A percentile compares a stretch with the other conserved stretches of the same genome.
Evolutionary conservation across 1,284 basidiomycete genomes (phyloP).

Genomic region (Schizophyllum commune): DNA sequence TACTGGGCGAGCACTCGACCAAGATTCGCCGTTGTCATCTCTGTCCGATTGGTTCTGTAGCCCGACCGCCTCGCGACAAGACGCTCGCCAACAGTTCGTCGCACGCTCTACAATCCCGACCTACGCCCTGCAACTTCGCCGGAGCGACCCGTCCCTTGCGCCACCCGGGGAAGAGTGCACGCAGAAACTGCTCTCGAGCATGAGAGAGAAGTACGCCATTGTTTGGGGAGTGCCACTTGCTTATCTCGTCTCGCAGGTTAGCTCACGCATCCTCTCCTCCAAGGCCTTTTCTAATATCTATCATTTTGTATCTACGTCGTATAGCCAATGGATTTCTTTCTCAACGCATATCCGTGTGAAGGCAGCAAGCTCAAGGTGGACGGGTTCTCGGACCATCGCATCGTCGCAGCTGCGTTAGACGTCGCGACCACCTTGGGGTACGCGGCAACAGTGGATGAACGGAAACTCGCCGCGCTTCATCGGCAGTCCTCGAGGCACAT

Average conservation of each 20-base stretch:
- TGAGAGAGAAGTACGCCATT: constrained; percentile 19
- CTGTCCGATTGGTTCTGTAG: constrained; percentile 30
- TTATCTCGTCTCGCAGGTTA: constrained; percentile 34
- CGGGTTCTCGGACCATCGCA: constrained; percentile 1
- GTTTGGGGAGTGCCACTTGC: constrained; percentile 23
- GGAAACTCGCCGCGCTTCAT: neutral
- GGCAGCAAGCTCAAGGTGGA: constrained; percentile 2
- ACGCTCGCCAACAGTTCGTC: constrained; percentile 33
- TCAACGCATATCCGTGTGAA: constrained; percentile 16
- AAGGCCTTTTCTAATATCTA: constrained; percentile 7
- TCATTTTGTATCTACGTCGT: constrained; percentile 15
- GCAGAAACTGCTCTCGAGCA: neutral
- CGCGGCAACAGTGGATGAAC: neutral
- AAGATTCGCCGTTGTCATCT: constrained; percentile 39
- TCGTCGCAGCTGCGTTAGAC: neutral
- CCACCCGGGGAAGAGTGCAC: neutral
- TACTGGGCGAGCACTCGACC: constrained; percentile 32
- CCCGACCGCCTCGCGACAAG: constrained; percentile 17
- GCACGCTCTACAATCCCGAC: constrained; percentile 29
- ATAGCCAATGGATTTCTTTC: constrained; percentile 33
- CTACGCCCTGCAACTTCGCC: constrained; percentile 27
- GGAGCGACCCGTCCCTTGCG: constrained; percentile 14
- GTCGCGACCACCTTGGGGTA: neutral
- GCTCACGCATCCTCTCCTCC: constrained; percentile 19
- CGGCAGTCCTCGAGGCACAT: neutral